Conservation (phyloP, 805 yeast species). For the Blastobotrys chiropterorum region DNA sequence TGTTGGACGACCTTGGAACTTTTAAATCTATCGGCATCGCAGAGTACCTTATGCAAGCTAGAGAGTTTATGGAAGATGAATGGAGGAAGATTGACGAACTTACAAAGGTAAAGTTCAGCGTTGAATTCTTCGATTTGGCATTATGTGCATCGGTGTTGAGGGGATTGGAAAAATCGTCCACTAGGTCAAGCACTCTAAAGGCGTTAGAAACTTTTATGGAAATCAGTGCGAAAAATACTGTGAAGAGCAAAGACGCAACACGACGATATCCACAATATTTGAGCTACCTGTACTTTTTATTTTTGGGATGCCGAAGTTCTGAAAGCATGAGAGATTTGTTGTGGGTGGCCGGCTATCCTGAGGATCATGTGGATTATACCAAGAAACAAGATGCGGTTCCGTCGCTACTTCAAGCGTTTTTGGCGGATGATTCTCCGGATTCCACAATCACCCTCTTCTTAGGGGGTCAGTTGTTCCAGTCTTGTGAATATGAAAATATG, state of each 20-base stretch:
- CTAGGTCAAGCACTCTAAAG: slow-evolving; percentile 18
- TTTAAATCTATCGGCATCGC: slow-evolving; percentile 16
- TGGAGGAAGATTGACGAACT: slow-evolving; percentile 15
- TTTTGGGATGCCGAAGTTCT: slow-evolving; percentile 20
- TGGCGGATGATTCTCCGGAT: slow-evolving; percentile 14
- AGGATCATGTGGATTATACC: slow-evolving; percentile 11
- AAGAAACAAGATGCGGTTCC: slow-evolving; percentile 16
- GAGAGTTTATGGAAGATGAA: slow-evolving; percentile 11
- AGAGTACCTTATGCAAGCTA: slow-evolving; percentile 10
- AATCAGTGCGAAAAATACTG: slow-evolving; percentile 19
- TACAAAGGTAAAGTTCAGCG: slow-evolving; percentile 14
- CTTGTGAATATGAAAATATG: slow-evolving; percentile 17
- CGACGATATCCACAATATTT: slow-evolving; percentile 15
- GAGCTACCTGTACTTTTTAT: slow-evolving; percentile 23
- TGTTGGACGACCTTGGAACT: slow-evolving; percentile 21
- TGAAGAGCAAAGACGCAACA: slow-evolving; percentile 8
- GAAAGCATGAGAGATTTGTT: slow-evolving; percentile 20
- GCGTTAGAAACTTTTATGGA: slow-evolving; percentile 23
- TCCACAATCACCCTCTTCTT: slow-evolving; percentile 20
- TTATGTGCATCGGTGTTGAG: slow-evolving; percentile 19
- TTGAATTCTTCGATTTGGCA: slow-evolving; percentile 21
- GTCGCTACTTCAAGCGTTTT: slow-evolving; percentile 16
- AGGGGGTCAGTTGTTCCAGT: slow-evolving; percentile 22
- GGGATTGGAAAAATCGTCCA: slow-evolving; percentile 22
- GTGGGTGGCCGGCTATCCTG: slow-evolving; percentile 26